A percentile compares a stretch with the other conserved stretches of the same genome.
phyloP scores from a whole-genome alignment of 192 early-diverging fungal genomes.

The Funneliformis mosseae region DNA sequence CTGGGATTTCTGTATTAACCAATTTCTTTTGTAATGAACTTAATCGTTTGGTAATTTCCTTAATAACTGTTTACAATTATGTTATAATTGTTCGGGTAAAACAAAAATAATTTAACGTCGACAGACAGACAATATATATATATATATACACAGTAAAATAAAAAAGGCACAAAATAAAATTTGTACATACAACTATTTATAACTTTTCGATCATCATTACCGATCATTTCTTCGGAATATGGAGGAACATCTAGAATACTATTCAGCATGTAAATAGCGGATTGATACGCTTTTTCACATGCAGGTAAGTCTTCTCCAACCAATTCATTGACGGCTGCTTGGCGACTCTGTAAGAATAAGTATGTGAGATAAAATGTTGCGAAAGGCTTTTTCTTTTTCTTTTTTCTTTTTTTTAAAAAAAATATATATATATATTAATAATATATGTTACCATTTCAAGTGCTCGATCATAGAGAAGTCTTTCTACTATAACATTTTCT shows the following conservation, averaged over 20 bases:
- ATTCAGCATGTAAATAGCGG: slow-evolving; percentile 74
- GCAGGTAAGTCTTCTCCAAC: slow-evolving; percentile 62
- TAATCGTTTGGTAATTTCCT: slow-evolving; percentile 23
- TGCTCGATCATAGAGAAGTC: slow-evolving; percentile 73
- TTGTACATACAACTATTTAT: slow-evolving; percentile 54
- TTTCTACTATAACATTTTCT: slow-evolving; percentile 62
- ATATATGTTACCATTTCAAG: slow-evolving; percentile 69
- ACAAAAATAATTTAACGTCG: neutral
- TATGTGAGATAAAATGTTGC: neutral
- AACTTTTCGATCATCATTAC: slow-evolving; percentile 55
- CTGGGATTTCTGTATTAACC: neutral
- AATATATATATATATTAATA: neutral
- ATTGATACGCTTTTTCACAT: slow-evolving; percentile 76
- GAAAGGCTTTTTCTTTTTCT: slow-evolving; percentile 4
- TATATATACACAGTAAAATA: neutral
- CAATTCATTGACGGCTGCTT: slow-evolving; percentile 66
- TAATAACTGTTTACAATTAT: slow-evolving; percentile 8
- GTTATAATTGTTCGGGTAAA: no score
- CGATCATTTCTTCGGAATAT: slow-evolving; percentile 48
- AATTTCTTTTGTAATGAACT: slow-evolving; percentile 30
- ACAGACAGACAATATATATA: neutral
- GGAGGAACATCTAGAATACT: slow-evolving; percentile 61
- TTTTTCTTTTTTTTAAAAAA: no score
- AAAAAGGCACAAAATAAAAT: neutral
- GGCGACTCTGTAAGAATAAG: slow-evolving; percentile 49